Evolutionary conservation across 805 yeast species (phyloP), one percentile per base, ranked within the genome.

Genomic region (Wickerhamomyces alni): DNA sequence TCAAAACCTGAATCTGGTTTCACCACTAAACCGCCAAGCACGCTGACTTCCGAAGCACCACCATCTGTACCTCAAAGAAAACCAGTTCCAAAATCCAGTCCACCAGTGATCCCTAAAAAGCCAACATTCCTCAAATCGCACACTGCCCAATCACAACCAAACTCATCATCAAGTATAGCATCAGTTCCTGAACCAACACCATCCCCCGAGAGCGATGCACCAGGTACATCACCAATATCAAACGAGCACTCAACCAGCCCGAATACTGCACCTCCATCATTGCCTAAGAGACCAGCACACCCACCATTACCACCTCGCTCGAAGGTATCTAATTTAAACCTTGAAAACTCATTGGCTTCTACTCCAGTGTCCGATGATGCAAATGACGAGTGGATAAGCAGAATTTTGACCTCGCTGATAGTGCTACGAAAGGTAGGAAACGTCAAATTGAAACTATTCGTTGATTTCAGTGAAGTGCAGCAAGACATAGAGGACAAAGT

Each of bases 301-400:
- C 59, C 49, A 43, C 45, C 24, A 8, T 67, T 69, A 13, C 61
- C 66, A 22, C 49, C 62, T 7, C 40, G 40, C 32, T 46, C 48
- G 15, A 32, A 44, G 18, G 17, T 39, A 17, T 11, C 35, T 9
- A 26, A 43, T 33, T 47, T 43, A 27, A 44, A 55, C 16, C 59
- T 63, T 7, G 24, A 36, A 27, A 9, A 15, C 6, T 33, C n/a
- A n/a, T n/a, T n/a, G n/a, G n/a, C n/a, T n/a, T n/a, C n/a, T n/a
- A n/a, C 39, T 16, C 40, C 51, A 3, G 54, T 45, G 17, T 54
- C 63, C 13, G 85, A 78, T 46, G 75, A 69, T 41, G 70, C 65
- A 33, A 69, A 69, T 18, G 80, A 75, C 17, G 48, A 63, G 16
- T 82, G 89, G 89, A 70, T 68, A 39, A 61, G 62, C 25, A 65